A percentile compares a stretch with the other conserved stretches of the same genome.
These are phyloP conservation scores for Aspergillus kassunensis DNA, from an alignment of 495 filamentous ascomycete species.

Conservation along the genomic window DNA sequence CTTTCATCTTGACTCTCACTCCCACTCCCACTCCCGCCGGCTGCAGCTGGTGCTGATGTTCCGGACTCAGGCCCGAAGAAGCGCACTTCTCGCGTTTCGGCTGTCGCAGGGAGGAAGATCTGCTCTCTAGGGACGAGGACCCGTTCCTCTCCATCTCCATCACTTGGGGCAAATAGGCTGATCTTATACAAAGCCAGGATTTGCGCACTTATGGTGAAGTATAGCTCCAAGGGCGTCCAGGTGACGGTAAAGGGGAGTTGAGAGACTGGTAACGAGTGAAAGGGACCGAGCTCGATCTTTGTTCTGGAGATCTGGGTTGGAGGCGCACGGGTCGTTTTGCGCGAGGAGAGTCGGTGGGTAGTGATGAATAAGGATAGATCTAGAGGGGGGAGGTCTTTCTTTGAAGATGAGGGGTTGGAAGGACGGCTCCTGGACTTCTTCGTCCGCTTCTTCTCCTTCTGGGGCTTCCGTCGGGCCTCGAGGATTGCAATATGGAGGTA, in stretches of 20 bases:
- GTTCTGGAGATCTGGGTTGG: neutral
- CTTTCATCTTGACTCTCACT: neutral
- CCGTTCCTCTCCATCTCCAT: neutral
- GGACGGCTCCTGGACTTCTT: neutral
- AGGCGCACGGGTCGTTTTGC: constrained; percentile 1
- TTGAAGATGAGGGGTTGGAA: too few species aligned
- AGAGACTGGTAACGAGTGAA: neutral
- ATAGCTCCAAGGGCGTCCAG: neutral
- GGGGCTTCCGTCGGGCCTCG: neutral
- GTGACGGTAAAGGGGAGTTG: constrained; percentile 1
- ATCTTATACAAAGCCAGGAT: neutral
- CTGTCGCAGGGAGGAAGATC: neutral
- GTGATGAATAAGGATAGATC: neutral
- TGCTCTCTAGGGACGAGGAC: neutral
- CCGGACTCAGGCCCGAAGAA: neutral
- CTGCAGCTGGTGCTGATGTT: neutral
- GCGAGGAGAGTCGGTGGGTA: neutral
- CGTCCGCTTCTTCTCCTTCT: neutral
- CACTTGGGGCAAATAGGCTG: neutral
- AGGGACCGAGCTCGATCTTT: neutral
- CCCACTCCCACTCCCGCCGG: too few species aligned
- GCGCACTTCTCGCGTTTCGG: neutral
- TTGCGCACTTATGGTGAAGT: neutral
- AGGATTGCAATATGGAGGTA: constrained; percentile 3
- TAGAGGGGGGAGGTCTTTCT: too few species aligned